A percentile compares a stretch with the other conserved stretches of the same genome.
phyloP scores from a whole-genome alignment of 805 yeast species.

The Nakazawaea ishiwadae region DNA sequence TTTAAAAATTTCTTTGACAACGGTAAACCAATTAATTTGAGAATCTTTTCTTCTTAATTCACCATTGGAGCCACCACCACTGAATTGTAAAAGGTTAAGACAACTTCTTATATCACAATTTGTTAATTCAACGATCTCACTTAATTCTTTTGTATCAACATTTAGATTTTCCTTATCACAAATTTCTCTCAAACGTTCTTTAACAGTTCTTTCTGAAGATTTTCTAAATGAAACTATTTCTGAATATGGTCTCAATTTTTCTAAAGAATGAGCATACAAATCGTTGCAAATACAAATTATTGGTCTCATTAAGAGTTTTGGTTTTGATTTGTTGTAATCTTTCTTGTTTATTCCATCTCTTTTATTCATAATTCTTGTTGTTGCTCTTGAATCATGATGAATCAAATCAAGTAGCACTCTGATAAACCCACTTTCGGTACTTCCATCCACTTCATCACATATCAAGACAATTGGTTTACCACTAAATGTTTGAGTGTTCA shows the following conservation, averaged over 20 bases:
- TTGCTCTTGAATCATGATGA: constrained; percentile 51
- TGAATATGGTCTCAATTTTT: constrained; percentile 64
- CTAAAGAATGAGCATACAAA: constrained; percentile 69
- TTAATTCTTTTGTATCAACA: constrained; percentile 45
- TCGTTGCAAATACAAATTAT: constrained; percentile 92
- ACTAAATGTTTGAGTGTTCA: constrained; percentile 59
- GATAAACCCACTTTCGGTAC: constrained; percentile 62
- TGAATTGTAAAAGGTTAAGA: constrained; percentile 77
- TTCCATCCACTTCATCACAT: constrained; percentile 89
- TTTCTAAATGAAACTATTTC: constrained; percentile 67
- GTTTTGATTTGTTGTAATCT: constrained; percentile 20
- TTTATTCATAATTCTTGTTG: constrained; percentile 25
- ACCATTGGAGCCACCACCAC: constrained; percentile 21
- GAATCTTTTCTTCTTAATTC: constrained; percentile 47
- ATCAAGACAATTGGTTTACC: constrained; percentile 78
- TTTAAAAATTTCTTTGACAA: constrained; percentile 58
- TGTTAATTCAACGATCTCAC: constrained; percentile 62
- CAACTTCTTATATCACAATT: constrained; percentile 86
- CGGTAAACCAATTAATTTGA: constrained; percentile 60
- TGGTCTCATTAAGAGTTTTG: constrained; percentile 62
- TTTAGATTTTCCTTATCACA: constrained; percentile 51
- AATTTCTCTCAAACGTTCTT: constrained; percentile 43
- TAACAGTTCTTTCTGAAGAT: constrained; percentile 44
- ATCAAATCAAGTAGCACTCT: constrained; percentile 53
- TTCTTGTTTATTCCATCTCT: constrained; percentile 22